phyloP scores from a whole-genome alignment of 1,284 basidiomycete genomes.

The Athelia psychrophila region DNA sequence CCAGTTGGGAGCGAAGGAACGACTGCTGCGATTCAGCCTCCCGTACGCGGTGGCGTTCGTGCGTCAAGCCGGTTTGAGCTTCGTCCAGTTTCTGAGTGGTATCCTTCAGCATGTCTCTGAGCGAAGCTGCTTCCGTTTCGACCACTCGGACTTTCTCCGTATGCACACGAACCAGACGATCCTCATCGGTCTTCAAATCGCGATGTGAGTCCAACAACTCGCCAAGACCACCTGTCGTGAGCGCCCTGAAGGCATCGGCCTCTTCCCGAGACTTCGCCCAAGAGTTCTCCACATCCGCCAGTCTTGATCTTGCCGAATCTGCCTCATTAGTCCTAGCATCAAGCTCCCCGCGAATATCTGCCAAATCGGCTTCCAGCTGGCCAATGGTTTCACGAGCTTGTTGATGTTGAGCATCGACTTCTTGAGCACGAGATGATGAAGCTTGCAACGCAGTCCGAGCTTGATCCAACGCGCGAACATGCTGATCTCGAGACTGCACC shows the following conservation, averaged over 20 bases:
- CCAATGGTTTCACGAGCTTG: constrained; percentile 65
- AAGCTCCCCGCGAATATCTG: constrained; percentile 76
- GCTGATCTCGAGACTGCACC: constrained; percentile 69
- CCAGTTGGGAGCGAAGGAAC: constrained; percentile 74
- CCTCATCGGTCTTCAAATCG: constrained; percentile 77
- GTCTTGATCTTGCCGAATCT: constrained; percentile 61
- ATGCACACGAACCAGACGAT: constrained; percentile 69
- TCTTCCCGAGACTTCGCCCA: constrained; percentile 91
- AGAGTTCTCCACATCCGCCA: constrained; percentile 78
- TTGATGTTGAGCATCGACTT: constrained; percentile 77
- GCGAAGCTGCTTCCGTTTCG: constrained; percentile 71
- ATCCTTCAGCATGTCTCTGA: constrained; percentile 80
- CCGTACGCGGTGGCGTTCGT: constrained; percentile 65
- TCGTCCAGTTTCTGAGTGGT: constrained; percentile 70
- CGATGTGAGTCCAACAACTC: constrained; percentile 84
- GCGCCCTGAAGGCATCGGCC: constrained; percentile 78
- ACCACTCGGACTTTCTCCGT: constrained; percentile 79
- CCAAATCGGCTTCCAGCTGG: constrained; percentile 71
- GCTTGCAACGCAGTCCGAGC: constrained; percentile 77
- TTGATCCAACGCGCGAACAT: constrained; percentile 85
- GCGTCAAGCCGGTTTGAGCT: constrained; percentile 64
- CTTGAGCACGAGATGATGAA: constrained; percentile 74
- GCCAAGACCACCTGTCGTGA: constrained; percentile 83
- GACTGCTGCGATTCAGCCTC: constrained; percentile 73
- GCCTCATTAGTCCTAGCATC: constrained; percentile 72